Conservation (phyloP, 2,329 filamentous ascomycete genomes). For the Ophiostoma quercus region DNA sequence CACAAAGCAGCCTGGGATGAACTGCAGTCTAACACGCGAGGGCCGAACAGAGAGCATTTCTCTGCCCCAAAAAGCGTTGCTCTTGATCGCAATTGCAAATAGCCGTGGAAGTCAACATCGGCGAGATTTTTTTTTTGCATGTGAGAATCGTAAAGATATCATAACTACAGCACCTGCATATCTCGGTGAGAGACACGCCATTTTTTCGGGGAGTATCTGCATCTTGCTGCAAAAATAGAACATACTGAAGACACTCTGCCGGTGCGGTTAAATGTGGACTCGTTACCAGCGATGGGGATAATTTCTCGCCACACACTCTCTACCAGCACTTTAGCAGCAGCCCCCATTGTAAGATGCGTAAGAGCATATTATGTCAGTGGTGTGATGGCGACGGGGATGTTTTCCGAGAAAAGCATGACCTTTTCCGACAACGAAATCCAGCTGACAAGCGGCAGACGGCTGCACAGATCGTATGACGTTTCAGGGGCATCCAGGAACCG, state of each 20-base stretch:
- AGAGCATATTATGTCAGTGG: neutral
- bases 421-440: neutral
- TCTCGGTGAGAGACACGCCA: neutral
- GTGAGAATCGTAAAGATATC: neutral
- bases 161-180: neutral
- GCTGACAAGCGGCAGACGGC: neutral
- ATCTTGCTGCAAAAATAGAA: neutral
- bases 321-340: neutral
- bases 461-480: constrained; percentile 4
- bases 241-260: neutral
- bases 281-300: neutral
- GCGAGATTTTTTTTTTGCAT: neutral
- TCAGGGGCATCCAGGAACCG: constrained; percentile 2
- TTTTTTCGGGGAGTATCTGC: neutral
- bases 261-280: neutral
- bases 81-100: neutral
- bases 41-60: neutral
- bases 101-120: neutral
- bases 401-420: neutral
- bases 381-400: neutral
- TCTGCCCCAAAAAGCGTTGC: neutral
- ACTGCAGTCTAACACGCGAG: neutral
- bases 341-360: neutral
- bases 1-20: neutral
- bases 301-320: neutral